Evolutionary conservation across 2,329 filamentous ascomycete species (phyloP).

Genomic region (Chaetomium sp.): DNA sequence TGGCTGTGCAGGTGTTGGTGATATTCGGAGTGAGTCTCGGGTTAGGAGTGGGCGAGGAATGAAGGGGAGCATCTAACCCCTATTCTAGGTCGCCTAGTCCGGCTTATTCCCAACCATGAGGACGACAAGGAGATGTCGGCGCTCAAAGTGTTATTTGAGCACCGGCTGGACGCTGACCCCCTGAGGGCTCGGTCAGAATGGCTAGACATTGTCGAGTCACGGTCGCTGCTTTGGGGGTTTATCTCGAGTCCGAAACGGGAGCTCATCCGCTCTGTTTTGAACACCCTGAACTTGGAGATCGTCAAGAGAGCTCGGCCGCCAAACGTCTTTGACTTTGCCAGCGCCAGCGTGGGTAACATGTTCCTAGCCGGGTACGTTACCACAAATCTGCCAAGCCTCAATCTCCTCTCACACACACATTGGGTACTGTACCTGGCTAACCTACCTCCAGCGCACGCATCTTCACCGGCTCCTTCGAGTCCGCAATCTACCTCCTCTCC

Average conservation of each 20-base stretch:
- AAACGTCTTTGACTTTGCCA: conserved; percentile 75
- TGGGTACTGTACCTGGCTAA: background rate
- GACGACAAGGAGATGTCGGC: conserved; percentile 67
- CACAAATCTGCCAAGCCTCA: background rate
- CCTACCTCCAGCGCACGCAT: conserved; percentile 63
- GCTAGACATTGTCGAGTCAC: conserved; percentile 85
- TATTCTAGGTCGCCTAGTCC: conserved; percentile 71
- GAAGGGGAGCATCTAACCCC: background rate
- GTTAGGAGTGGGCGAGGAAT: no score
- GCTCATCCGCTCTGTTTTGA: conserved; percentile 75
- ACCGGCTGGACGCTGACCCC: conserved; percentile 70
- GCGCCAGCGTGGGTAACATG: conserved; percentile 75
- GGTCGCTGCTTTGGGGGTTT: conserved; percentile 72
- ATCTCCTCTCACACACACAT: background rate
- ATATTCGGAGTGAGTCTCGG: conserved; percentile 66
- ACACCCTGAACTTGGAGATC: conserved; percentile 75
- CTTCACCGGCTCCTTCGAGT: conserved; percentile 91
- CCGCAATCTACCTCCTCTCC: conserved; percentile 85
- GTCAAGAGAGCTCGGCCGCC: conserved; percentile 73
- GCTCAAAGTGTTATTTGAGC: conserved; percentile 83
- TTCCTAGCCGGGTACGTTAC: conserved; percentile 71
- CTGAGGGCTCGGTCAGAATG: conserved; percentile 72
- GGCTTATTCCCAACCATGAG: conserved; percentile 75
- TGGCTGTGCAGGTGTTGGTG: conserved; percentile 54
- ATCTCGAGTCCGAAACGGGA: conserved; percentile 74